Evolutionary conservation across 345 rosid genomes (phyloP).

Genomic region (Aurinia saxatilis): DNA sequence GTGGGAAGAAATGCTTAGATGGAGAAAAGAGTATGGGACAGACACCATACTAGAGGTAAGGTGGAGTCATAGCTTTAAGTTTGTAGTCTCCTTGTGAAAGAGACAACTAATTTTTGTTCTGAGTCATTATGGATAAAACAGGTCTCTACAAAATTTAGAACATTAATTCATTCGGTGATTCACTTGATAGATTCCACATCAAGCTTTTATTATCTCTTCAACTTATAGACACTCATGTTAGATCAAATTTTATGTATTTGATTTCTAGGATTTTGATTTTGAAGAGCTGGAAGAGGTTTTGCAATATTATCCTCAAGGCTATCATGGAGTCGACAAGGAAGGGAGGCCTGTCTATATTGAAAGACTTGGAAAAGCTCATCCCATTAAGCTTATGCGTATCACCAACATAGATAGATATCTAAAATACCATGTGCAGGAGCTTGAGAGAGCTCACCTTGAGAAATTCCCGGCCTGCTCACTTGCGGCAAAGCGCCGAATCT

Average conservation of each 20-base stretch:
- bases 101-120: not conserved
- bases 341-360: constrained; percentile 96
- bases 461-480: constrained; percentile 93
- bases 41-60: constrained; percentile 79
- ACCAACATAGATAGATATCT: constrained; percentile 70
- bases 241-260: not conserved
- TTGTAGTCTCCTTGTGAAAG: not conserved
- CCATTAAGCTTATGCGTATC: constrained; percentile 72
- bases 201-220: not conserved
- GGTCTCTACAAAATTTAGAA: not conserved
- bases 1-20: constrained; percentile 97
- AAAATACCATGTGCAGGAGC: constrained; percentile 93
- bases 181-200: not conserved
- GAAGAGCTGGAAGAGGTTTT: constrained; percentile 87
- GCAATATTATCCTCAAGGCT: constrained; percentile 92
- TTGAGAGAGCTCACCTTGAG: constrained; percentile 78
- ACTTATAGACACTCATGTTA: too few species aligned
- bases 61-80: not conserved
- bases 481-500: constrained; percentile 71
- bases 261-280: constrained; percentile 72
- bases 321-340: constrained; percentile 96
- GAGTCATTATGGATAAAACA: not conserved
- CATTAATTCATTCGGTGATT: not conserved
- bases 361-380: constrained; percentile 91
- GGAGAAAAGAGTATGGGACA: constrained; percentile 85